Percentiles rank a stretch among this genome's conserved stretches.
phyloP scores from a whole-genome alignment of 441 rosid genomes.

The Heliophila coronopifolia region DNA sequence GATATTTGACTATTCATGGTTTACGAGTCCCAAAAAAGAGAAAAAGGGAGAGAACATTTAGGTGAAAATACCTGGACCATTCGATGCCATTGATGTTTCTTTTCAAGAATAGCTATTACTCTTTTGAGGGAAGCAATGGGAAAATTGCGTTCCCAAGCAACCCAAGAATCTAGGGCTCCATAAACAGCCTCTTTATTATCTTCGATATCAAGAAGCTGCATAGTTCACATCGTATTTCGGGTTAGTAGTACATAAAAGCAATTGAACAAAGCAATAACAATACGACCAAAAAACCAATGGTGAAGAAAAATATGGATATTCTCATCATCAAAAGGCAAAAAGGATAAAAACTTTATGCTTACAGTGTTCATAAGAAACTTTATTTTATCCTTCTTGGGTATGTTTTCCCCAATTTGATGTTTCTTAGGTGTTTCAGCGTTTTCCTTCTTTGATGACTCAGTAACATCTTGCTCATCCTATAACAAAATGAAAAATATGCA shows the following conservation, averaged over 20 bases:
- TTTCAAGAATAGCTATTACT: slow-evolving; percentile 65
- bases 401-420: slow-evolving; percentile 53
- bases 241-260: slow-evolving; percentile 12
- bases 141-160: slow-evolving; percentile 85
- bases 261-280: not conserved
- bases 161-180: slow-evolving; percentile 93
- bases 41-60: not conserved
- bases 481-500: slow-evolving; percentile 4
- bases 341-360: slow-evolving; percentile 28
- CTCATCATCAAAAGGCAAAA: not conserved
- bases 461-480: slow-evolving; percentile 25
- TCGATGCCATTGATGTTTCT: slow-evolving; percentile 86
- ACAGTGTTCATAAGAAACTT: slow-evolving; percentile 65
- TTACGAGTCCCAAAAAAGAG: not conserved
- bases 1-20: slow-evolving; percentile 5
- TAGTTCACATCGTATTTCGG: slow-evolving; percentile 8
- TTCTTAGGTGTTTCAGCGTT: slow-evolving; percentile 30
- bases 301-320: not conserved
- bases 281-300: not conserved
- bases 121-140: slow-evolving; percentile 72
- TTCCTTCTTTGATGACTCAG: slow-evolving; percentile 21
- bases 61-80: slow-evolving; percentile 58
- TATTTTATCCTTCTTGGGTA: slow-evolving; percentile 68
- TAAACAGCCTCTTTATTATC: slow-evolving; percentile 80
- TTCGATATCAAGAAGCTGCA: slow-evolving; percentile 71